These are phyloP conservation scores for Suillus bovinus DNA, from an alignment of 768 basidiomycete species.

Conservation along the genomic window DNA sequence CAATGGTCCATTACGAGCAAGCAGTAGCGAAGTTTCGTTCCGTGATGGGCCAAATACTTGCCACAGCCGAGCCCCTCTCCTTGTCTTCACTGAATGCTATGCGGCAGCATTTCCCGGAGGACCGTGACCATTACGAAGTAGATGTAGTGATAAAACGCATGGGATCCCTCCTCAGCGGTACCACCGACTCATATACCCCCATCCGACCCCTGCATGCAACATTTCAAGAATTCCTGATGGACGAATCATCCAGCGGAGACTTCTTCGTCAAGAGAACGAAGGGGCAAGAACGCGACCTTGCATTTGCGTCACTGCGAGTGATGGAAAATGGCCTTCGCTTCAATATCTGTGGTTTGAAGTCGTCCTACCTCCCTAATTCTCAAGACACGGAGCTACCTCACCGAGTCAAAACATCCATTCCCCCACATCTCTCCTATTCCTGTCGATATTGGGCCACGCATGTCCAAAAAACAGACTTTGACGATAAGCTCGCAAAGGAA, in stretches of 20 bases:
- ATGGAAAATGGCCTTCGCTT: no score
- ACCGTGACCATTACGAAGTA: no score
- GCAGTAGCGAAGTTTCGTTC: neutral
- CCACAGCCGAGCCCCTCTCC: neutral
- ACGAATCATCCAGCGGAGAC: constrained; percentile 13
- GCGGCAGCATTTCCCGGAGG: neutral
- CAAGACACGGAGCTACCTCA: no score
- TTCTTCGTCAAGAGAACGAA: constrained; percentile 14
- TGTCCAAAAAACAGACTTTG: no score
- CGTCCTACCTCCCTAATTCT: no score
- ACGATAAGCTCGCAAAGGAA: no score
- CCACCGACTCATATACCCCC: neutral
- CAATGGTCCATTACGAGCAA: neutral
- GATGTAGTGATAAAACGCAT: neutral
- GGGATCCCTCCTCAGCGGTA: constrained; percentile 11
- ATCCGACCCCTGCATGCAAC: constrained; percentile 26
- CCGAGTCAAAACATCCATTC: no score
- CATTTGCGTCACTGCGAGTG: constrained; percentile 17
- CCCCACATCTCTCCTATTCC: no score
- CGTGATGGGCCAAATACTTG: constrained; percentile 8
- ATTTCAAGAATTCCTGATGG: constrained; percentile 26
- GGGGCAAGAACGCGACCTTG: neutral
- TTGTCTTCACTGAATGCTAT: neutral
- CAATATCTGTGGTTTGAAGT: no score
- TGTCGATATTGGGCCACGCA: no score